Conservation (phyloP, 2,329 filamentous ascomycete genomes). For the Ramularia endophylla region DNA sequence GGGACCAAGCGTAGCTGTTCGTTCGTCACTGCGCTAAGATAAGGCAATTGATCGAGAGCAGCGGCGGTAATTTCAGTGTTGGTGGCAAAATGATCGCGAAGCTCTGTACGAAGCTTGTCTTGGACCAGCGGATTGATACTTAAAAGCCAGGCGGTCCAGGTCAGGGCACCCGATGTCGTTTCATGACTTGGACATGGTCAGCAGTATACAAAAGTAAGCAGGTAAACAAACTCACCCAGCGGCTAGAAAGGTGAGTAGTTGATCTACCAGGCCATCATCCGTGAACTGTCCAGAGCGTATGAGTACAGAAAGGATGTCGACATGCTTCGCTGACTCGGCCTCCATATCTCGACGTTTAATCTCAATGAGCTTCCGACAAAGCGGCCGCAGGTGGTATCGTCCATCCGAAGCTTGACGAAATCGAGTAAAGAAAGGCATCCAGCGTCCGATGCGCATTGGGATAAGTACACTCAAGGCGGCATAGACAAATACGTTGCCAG, state of each 20-base stretch:
- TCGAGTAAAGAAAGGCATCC: slow-evolving; percentile 1
- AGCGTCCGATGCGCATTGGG: slow-evolving; percentile 2
- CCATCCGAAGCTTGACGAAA: slow-evolving; percentile 34
- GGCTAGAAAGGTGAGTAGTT: slow-evolving; percentile 51
- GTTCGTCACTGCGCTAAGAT: slow-evolving; percentile 68
- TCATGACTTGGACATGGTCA: slow-evolving; percentile 49
- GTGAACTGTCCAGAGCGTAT: slow-evolving; percentile 48
- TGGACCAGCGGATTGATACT: slow-evolving; percentile 48
- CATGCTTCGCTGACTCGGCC: slow-evolving; percentile 10
- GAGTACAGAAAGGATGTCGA: slow-evolving; percentile 42
- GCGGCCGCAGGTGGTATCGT: slow-evolving; percentile 31
- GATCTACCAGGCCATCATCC: slow-evolving; percentile 46
- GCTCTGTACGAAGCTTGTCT: slow-evolving; percentile 39
- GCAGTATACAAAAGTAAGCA: background rate
- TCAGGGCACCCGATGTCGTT: slow-evolving; percentile 67
- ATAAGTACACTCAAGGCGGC: slow-evolving; percentile 29
- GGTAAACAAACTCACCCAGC: slow-evolving; percentile 29
- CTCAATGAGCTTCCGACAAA: slow-evolving; percentile 32
- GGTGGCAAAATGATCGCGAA: slow-evolving; percentile 35
- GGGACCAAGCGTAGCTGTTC: slow-evolving; percentile 40
- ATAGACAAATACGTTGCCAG: slow-evolving; percentile 19
- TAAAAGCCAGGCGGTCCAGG: slow-evolving; percentile 67
- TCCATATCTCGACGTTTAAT: slow-evolving; percentile 3
- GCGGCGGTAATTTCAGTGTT: slow-evolving; percentile 39
- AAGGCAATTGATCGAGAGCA: slow-evolving; percentile 64